A percentile compares a stretch with the other conserved stretches of the same genome.
Evolutionary conservation across 139 green algal species (phyloP).

Genomic region (Pleodorina starrii): DNA sequence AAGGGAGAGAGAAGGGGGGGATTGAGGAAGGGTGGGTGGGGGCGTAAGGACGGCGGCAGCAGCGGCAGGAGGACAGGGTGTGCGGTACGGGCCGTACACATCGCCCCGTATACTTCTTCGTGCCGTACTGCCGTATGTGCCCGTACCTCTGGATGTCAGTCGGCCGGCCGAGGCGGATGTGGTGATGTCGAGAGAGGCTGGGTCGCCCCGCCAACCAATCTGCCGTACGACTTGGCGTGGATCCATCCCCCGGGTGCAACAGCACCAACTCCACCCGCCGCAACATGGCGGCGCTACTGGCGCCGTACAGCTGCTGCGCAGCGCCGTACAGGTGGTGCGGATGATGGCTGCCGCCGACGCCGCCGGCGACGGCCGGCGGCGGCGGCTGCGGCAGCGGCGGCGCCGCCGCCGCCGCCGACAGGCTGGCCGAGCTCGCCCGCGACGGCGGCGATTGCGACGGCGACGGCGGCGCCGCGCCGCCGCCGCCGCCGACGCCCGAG

Average conservation of each 20-base stretch:
- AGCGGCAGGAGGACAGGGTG: background rate
- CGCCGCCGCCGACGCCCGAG: background rate
- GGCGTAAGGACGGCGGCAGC: background rate
- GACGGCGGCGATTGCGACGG: background rate
- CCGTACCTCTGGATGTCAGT: slow-evolving; percentile 67
- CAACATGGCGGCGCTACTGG: slow-evolving; percentile 18
- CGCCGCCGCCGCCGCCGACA: background rate
- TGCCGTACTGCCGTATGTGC: too few species aligned
- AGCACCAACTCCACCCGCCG: slow-evolving; percentile 79
- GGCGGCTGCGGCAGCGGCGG: background rate
- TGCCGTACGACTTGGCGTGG: slow-evolving; percentile 61
- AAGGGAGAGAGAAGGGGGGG: too few species aligned
- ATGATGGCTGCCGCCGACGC: background rate
- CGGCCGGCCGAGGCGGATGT: slow-evolving; percentile 65
- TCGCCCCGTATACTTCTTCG: too few species aligned
- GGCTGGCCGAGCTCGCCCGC: background rate
- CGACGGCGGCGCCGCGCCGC: background rate
- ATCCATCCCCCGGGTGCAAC: slow-evolving; percentile 59
- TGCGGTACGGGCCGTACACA: too few species aligned
- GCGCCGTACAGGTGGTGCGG: background rate
- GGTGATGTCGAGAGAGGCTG: slow-evolving; percentile 78
- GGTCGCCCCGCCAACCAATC: slow-evolving; percentile 71
- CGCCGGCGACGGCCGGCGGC: background rate
- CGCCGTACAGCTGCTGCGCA: slow-evolving; percentile 24
- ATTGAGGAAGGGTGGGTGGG: background rate